Percentiles rank a stretch among this genome's conserved stretches.
phyloP scores from a whole-genome alignment of 148 eudicot genomes.

The Fagopyrum esculentum region DNA sequence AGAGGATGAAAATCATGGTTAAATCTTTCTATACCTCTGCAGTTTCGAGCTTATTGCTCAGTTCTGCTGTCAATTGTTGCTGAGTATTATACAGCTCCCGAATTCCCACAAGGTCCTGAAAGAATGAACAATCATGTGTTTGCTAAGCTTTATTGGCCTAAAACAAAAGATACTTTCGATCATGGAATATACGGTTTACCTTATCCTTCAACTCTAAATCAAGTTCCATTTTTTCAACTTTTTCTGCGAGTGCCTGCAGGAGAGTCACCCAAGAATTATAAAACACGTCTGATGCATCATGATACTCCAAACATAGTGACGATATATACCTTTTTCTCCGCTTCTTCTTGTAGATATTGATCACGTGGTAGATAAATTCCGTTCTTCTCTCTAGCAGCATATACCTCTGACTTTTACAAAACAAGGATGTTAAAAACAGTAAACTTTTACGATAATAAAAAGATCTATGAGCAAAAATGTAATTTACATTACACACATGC shows the following conservation, averaged over 20 bases:
- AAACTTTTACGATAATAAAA: neutral
- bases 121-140: constrained; percentile 4
- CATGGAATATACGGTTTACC: constrained; percentile 33
- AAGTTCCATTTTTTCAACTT: constrained; percentile 80
- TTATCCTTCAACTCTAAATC: constrained; percentile 79
- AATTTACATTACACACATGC: neutral
- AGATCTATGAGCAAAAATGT: neutral
- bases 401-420: constrained; percentile 59
- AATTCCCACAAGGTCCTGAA: constrained; percentile 74
- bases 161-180: constrained; percentile 2
- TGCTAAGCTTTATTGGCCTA: constrained; percentile 4
- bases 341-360: constrained; percentile 88
- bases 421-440: neutral
- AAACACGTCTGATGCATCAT: constrained; percentile 7
- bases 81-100: constrained; percentile 76
- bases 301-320: neutral
- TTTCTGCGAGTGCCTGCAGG: constrained; percentile 82
- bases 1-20: neutral
- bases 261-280: constrained; percentile 10
- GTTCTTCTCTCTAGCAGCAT: constrained; percentile 96
- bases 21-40: constrained; percentile 57
- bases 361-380: constrained; percentile 94
- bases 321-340: constrained; percentile 69
- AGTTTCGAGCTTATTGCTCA: constrained; percentile 72
- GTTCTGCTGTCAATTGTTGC: constrained; percentile 63